These are phyloP conservation scores for Suillus decipiens DNA, from an alignment of 768 basidiomycete genomes.

Conservation along the genomic window DNA sequence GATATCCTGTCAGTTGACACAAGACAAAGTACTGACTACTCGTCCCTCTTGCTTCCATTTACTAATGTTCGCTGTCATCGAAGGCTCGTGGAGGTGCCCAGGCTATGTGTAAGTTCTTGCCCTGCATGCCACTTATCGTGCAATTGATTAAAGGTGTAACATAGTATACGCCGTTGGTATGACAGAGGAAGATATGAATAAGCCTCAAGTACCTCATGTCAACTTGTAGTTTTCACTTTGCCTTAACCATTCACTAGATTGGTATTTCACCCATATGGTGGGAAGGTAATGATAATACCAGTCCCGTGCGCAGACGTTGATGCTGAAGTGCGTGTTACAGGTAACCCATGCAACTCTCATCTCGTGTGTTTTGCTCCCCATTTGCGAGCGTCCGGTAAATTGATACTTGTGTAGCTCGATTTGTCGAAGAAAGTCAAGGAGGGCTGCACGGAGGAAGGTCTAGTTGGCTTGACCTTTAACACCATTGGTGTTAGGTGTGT, in stretches of 20 bases:
- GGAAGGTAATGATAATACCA: constrained; percentile 68
- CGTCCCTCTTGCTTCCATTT: constrained; percentile 9
- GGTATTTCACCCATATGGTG: constrained; percentile 91
- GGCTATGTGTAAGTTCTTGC: constrained; percentile 71
- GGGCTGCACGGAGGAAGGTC: constrained; percentile 77
- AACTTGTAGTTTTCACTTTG: constrained; percentile 3
- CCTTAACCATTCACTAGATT: constrained; percentile 48
- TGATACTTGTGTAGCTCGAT: constrained; percentile 56
- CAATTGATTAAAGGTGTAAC: background rate
- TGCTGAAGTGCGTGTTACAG: constrained; percentile 33
- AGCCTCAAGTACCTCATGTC: constrained; percentile 62
- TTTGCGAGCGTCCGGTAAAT: background rate
- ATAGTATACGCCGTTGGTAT: constrained; percentile 76
- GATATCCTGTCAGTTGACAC: constrained; percentile 71
- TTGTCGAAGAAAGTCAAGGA: constrained; percentile 79
- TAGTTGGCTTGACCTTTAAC: constrained; percentile 83
- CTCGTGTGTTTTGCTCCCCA: constrained; percentile 48
- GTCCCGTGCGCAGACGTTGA: background rate
- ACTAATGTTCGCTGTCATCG: background rate
- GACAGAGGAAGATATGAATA: constrained; percentile 78
- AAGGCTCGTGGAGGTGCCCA: constrained; percentile 75
- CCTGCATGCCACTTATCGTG: background rate
- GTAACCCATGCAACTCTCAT: constrained; percentile 87
- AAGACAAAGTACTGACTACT: constrained; percentile 58
- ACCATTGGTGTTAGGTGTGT: constrained; percentile 80